phyloP scores from a whole-genome alignment of 2,329 filamentous ascomycete species.

The Chrysosporium queenslandicum region DNA sequence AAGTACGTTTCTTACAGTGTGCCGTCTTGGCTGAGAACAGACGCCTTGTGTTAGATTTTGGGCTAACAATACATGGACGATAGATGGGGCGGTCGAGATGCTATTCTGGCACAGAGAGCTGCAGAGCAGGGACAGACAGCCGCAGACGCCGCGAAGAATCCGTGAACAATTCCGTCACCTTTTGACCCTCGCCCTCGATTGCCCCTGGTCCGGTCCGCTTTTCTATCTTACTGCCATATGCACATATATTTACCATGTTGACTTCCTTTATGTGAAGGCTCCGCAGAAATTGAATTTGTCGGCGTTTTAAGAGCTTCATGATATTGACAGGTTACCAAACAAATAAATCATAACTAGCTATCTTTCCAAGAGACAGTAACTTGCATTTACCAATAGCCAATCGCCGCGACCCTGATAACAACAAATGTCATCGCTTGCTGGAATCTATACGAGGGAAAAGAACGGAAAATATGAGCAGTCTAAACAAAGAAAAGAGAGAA shows the following conservation, averaged over 20 bases:
- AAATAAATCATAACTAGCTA: not conserved
- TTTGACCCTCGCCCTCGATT: constrained; percentile 4
- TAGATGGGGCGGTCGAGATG: constrained; percentile 37
- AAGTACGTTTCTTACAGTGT: constrained; percentile 30
- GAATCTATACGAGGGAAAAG: too few species aligned
- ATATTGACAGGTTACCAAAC: not conserved
- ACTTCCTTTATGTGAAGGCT: not conserved
- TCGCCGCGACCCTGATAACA: too few species aligned
- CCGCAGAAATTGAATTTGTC: not conserved
- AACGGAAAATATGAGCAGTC: too few species aligned
- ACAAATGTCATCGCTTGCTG: too few species aligned
- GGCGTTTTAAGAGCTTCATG: not conserved
- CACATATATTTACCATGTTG: not conserved
- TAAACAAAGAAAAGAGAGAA: too few species aligned
- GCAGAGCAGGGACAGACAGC: constrained; percentile 25
- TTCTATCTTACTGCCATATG: not conserved
- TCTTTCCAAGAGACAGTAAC: too few species aligned
- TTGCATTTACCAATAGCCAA: too few species aligned
- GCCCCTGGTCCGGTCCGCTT: constrained; percentile 3
- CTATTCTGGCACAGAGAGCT: constrained; percentile 26
- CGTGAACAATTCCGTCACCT: constrained; percentile 1
- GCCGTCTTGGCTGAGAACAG: not conserved
- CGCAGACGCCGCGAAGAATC: constrained; percentile 23
- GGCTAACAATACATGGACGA: not conserved
- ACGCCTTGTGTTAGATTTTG: not conserved